Percentiles rank a stretch among this genome's conserved stretches.
These are phyloP conservation scores for Skeletonema potamos DNA, from an alignment of 108 stramenopile species.

Conservation along the genomic window DNA sequence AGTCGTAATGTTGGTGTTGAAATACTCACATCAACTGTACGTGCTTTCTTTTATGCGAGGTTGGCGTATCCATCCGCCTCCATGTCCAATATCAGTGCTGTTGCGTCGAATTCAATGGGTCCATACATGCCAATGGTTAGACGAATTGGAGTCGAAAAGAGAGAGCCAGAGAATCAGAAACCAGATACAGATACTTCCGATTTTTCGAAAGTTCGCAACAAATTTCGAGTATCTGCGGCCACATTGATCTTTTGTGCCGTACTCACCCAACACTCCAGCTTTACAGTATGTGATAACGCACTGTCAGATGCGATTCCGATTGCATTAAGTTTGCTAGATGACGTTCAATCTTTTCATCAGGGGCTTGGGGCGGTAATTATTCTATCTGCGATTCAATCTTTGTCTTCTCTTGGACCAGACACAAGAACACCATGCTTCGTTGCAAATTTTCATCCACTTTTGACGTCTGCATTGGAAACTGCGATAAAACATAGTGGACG, in stretches of 20 bases:
- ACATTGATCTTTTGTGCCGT: constrained; percentile 15
- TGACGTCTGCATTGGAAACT: constrained; percentile 14
- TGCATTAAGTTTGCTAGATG: constrained; percentile 26
- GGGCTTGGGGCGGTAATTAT: constrained; percentile 29
- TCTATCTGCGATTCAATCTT: constrained; percentile 14
- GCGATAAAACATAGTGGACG: constrained; percentile 16
- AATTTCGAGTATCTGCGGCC: constrained; percentile 19
- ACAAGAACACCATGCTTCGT: background rate
- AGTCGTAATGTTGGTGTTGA: constrained; percentile 1
- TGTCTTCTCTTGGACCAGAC: background rate
- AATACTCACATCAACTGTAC: constrained; percentile 8
- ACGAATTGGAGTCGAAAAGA: constrained; percentile 7
- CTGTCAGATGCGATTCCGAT: constrained; percentile 21
- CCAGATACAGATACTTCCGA: constrained; percentile 2
- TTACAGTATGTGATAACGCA: constrained; percentile 5
- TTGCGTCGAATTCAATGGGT: constrained; percentile 2
- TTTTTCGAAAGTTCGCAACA: background rate
- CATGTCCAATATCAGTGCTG: background rate
- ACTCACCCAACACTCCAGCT: background rate
- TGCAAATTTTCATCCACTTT: constrained; percentile 1
- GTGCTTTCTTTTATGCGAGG: constrained; percentile 32
- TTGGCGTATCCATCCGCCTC: background rate
- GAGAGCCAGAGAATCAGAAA: background rate
- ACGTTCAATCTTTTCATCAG: constrained; percentile 20
- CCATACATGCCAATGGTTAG: constrained; percentile 23